Evolutionary conservation across 306 rosid species (phyloP), one percentile per base, ranked within the genome.

Genomic region (Ochetophila trinervis): DNA sequence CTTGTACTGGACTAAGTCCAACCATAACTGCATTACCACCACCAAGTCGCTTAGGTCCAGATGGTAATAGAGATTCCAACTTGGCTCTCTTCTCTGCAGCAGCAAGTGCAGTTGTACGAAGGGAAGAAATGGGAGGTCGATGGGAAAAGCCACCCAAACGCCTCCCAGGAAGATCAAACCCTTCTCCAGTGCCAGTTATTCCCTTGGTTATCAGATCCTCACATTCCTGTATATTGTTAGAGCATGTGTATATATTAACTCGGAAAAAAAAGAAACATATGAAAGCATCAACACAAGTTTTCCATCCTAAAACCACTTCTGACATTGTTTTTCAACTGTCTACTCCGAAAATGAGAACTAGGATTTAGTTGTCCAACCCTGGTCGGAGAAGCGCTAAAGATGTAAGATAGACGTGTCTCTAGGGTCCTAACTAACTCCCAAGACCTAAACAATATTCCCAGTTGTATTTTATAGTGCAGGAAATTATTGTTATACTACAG

Each of bases 111-210:
- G 88, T 73, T 79, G 84, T 79, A 15, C 68, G 85, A 71, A 89
- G 91, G 32, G 93, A 85, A 45, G 91, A 72, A 70, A 84, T 86
- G 68, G 91, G 88, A 64, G 96, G 89, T 67, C 84, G 88, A 23
- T 65, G 75, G 5, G 84, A 75, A 74, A 75, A 61, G 59, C 96
- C 88, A 74, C 96, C 98, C 82, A 92, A 82, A 21, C 88, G 93
- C 79, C 76, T 92, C 67, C 98, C 96, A 2, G 88, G 91, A 76
- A 87, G 88, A 73, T 92, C 98, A 86, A 89, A 92, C 14, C 98
- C 96, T 56, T 80, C 74, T 18, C 75, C 91, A 0, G 87, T 63
- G 27, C 98, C 98, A 66, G 78, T 79, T 73, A 93, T 65, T 72
- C 97, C 97, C 74, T 87, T 93, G 53, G 88, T 6, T 79, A 89